These are phyloP conservation scores for Balamuthia mandrillaris DNA, from an alignment of 208 protist genomes.

Conservation along the genomic window DNA sequence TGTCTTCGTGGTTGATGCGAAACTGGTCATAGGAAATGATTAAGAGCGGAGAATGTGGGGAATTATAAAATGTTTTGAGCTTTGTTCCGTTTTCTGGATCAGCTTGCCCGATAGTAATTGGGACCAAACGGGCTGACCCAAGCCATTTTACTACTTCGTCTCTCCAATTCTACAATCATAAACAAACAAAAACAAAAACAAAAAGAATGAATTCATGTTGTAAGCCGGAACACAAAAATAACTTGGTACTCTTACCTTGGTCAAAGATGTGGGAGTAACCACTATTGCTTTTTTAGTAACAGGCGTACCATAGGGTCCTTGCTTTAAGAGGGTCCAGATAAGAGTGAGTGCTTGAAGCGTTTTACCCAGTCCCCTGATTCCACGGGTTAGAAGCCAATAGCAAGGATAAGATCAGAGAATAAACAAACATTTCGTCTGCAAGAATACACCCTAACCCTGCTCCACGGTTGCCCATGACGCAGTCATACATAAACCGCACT, in stretches of 20 bases:
- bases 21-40: slow-evolving; percentile 39
- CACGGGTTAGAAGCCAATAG: background rate
- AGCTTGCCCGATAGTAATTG: slow-evolving; percentile 9
- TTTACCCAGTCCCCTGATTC: slow-evolving; percentile 69
- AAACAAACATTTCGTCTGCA: slow-evolving; percentile 64
- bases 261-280: slow-evolving; percentile 55
- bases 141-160: slow-evolving; percentile 28
- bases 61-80: too few species aligned
- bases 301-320: slow-evolving; percentile 50
- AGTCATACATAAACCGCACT: slow-evolving; percentile 73
- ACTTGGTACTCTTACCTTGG: too few species aligned
- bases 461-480: slow-evolving; percentile 46
- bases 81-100: background rate
- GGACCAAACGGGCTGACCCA: background rate
- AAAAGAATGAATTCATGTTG: background rate
- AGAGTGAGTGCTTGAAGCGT: slow-evolving; percentile 69
- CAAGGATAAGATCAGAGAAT: background rate
- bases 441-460: slow-evolving; percentile 69
- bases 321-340: slow-evolving; percentile 69
- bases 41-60: background rate
- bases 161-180: slow-evolving; percentile 4
- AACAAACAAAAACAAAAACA: background rate
- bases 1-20: background rate
- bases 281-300: slow-evolving; percentile 55
- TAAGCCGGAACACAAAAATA: background rate